Conservation (phyloP, 2,329 filamentous ascomycete species). For the Mycocentrospora acerina region DNA sequence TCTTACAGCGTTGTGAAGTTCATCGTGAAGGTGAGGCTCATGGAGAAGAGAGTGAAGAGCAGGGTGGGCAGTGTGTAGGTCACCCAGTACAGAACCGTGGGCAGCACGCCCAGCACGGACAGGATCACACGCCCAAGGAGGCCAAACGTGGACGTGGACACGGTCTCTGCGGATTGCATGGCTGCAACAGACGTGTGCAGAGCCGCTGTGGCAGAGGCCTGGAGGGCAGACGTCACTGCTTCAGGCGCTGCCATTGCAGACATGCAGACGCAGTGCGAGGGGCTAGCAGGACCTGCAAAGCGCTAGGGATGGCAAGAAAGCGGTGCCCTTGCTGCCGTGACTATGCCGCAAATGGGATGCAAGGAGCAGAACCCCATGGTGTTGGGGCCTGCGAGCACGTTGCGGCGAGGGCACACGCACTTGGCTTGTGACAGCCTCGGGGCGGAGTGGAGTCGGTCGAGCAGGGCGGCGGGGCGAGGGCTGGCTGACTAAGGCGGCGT, state of each 20-base stretch:
- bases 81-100: conserved; percentile 69
- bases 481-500: conserved; percentile 8
- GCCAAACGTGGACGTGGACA: conserved; percentile 41
- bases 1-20: conserved; percentile 91
- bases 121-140: conserved; percentile 53
- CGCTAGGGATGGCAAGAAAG: conserved; percentile 11
- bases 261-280: conserved; percentile 4
- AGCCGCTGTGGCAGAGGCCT: conserved; percentile 22
- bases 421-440: conserved; percentile 20
- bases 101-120: conserved; percentile 55
- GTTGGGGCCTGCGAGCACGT: conserved; percentile 22
- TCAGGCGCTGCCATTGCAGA: conserved; percentile 28
- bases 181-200: conserved; percentile 21
- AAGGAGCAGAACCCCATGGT: conserved; percentile 18
- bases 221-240: conserved; percentile 21
- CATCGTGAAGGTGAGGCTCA: conserved; percentile 95
- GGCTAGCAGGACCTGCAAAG: neutral
- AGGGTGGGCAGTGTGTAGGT: conserved; percentile 86
- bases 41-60: conserved; percentile 86
- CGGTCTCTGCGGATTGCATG: conserved; percentile 21
- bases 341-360: conserved; percentile 4
- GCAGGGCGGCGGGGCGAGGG: too few species aligned
- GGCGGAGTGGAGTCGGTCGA: conserved; percentile 8
- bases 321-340: conserved; percentile 2
- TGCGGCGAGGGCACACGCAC: conserved; percentile 10